Percentiles rank a stretch among this genome's conserved stretches.
phyloP scores from a whole-genome alignment of 2,329 filamentous ascomycete species.

The Elsinoe arachidis region DNA sequence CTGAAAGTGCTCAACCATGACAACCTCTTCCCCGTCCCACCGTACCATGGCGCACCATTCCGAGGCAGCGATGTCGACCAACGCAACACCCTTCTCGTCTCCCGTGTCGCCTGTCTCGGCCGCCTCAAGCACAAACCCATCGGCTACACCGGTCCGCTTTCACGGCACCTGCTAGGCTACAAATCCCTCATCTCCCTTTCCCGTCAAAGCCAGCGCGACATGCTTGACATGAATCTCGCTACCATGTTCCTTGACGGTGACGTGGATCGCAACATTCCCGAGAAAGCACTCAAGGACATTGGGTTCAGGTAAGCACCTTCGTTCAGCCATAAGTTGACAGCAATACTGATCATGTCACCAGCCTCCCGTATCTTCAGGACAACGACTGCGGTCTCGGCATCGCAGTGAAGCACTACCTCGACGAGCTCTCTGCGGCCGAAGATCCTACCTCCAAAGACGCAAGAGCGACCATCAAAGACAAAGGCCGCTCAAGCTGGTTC shows the following conservation, averaged over 20 bases:
- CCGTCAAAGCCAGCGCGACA: constrained; percentile 67
- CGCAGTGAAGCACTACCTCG: constrained; percentile 69
- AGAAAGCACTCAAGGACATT: constrained; percentile 51
- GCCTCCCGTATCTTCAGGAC: constrained; percentile 58
- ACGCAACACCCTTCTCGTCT: constrained; percentile 69
- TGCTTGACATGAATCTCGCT: constrained; percentile 73
- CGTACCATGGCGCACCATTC: constrained; percentile 50
- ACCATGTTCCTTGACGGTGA: constrained; percentile 76
- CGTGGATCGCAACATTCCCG: constrained; percentile 52
- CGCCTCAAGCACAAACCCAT: constrained; percentile 74
- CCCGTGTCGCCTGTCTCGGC: constrained; percentile 73
- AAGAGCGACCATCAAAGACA: constrained; percentile 42
- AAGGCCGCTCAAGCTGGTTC: constrained; percentile 50
- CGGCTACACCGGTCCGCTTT: constrained; percentile 90
- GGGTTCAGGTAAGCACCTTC: constrained; percentile 58
- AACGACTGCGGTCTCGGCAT: constrained; percentile 70
- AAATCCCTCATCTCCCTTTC: constrained; percentile 74
- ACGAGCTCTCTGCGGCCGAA: constrained; percentile 55
- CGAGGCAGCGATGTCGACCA: constrained; percentile 61
- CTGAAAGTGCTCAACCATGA: constrained; percentile 68
- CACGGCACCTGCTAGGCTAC: constrained; percentile 79
- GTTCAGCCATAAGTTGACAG: too few species aligned
- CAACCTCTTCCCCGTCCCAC: constrained; percentile 46
- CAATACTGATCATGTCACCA: neutral
- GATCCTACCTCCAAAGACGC: constrained; percentile 45